These are phyloP conservation scores for Amaranthus palmeri DNA, from an alignment of 148 eudicot genomes.

Conservation along the genomic window DNA sequence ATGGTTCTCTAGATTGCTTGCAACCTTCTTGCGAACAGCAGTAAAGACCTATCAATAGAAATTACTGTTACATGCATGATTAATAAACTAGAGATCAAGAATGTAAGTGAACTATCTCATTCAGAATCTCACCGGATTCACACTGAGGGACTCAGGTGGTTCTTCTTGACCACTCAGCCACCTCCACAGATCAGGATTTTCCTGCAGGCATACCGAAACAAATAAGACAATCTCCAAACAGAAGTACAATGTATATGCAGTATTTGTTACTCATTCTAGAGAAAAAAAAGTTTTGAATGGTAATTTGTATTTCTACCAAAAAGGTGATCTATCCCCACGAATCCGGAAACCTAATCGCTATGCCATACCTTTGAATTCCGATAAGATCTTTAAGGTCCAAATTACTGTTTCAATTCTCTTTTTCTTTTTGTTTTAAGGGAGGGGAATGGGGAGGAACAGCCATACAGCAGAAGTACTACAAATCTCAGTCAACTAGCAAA, in stretches of 20 bases:
- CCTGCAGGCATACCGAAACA: conserved; percentile 38
- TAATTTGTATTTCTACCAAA: too few relatives aligned
- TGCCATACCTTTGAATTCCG: too few relatives aligned
- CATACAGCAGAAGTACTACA: too few relatives aligned
- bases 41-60: conserved; percentile 56
- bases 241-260: background rate
- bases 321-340: too few relatives aligned
- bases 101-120: background rate
- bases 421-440: too few relatives aligned
- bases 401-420: too few relatives aligned
- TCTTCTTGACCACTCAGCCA: conserved; percentile 86
- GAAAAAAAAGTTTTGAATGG: too few relatives aligned
- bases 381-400: too few relatives aligned
- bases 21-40: conserved; percentile 60
- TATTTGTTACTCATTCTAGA: too few relatives aligned
- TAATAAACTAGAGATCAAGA: background rate
- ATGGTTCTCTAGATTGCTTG: conserved; percentile 52
- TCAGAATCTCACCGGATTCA: conserved; percentile 60
- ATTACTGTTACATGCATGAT: background rate
- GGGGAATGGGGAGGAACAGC: too few relatives aligned
- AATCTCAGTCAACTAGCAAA: too few relatives aligned
- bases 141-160: conserved; percentile 62
- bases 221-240: background rate
- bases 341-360: too few relatives aligned
- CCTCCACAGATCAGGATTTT: conserved; percentile 93